phyloP scores from a whole-genome alignment of 2,329 filamentous ascomycete genomes.

The Myriosclerotinia duriaeana region DNA sequence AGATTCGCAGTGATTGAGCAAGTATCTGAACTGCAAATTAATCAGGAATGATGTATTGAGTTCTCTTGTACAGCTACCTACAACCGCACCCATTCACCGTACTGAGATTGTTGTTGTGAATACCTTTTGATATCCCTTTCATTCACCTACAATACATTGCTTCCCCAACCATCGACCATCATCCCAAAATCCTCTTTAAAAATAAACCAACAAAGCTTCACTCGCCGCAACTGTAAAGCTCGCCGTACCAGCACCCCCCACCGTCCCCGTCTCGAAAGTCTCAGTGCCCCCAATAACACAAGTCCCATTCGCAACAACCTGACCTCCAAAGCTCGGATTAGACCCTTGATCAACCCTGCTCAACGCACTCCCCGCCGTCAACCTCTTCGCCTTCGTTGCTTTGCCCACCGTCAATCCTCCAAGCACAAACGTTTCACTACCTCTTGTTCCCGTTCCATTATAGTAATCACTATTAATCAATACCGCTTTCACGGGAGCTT shows the following conservation, averaged over 20 bases:
- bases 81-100: no score
- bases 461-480: slow-evolving; percentile 38
- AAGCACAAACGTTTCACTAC: slow-evolving; percentile 31
- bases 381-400: slow-evolving; percentile 33
- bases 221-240: slow-evolving; percentile 47
- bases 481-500: slow-evolving; percentile 28
- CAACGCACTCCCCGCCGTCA: slow-evolving; percentile 45
- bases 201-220: slow-evolving; percentile 51
- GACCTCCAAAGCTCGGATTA: slow-evolving; percentile 48
- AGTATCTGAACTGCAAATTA: no score
- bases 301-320: slow-evolving; percentile 48
- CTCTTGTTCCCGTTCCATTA: slow-evolving; percentile 30
- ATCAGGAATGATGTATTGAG: no score
- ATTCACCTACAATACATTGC: neutral
- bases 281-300: slow-evolving; percentile 47
- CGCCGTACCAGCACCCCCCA: slow-evolving; percentile 42
- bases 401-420: slow-evolving; percentile 25
- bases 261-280: slow-evolving; percentile 41
- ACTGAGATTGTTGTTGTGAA: neutral
- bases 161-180: neutral
- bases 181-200: slow-evolving; percentile 32
- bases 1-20: no score
- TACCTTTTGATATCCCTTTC: neutral
- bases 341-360: slow-evolving; percentile 48
- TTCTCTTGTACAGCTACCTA: no score